Evolutionary conservation across 805 yeast species (phyloP).

Genomic region (Wickerhamiella vanderwaltii): DNA sequence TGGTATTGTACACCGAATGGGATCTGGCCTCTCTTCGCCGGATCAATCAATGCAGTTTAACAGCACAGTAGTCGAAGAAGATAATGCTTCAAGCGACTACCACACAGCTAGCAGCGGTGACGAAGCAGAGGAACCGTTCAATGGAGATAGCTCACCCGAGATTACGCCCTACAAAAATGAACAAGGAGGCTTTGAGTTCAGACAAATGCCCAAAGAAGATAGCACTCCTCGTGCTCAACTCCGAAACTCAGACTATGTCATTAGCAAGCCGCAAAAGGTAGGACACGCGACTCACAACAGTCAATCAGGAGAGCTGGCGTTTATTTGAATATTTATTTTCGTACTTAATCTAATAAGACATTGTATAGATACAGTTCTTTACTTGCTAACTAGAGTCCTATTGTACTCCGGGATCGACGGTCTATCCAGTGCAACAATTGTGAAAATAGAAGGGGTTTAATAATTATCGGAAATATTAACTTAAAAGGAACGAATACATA

Average conservation of each 20-base stretch:
- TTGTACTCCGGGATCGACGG: too few species aligned
- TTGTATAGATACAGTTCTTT: too few species aligned
- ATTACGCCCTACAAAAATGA: conserved; percentile 26
- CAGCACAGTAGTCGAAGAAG: neutral
- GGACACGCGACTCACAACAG: conserved; percentile 19
- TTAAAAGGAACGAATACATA: too few species aligned
- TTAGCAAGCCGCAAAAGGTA: conserved; percentile 25
- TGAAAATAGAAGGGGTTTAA: too few species aligned
- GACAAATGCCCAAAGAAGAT: conserved; percentile 18
- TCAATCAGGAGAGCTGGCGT: conserved; percentile 26
- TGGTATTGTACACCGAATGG: conserved; percentile 25
- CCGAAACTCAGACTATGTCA: conserved; percentile 21
- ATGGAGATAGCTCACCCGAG: conserved; percentile 18
- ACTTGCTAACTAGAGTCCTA: too few species aligned
- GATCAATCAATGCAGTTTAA: conserved; percentile 3
- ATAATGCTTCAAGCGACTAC: conserved; percentile 20
- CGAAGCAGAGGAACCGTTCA: conserved; percentile 19
- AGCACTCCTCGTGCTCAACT: conserved; percentile 8
- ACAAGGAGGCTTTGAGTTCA: conserved; percentile 25
- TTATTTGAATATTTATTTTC: conserved; percentile 17
- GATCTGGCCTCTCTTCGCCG: conserved; percentile 24
- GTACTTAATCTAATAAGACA: neutral
- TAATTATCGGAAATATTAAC: too few species aligned
- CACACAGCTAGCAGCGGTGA: conserved; percentile 26
- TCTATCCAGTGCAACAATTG: too few species aligned